Base-by-base conservation (phyloP, 2,329 filamentous ascomycete genomes). In the Hypomyces perniciosus region DNA sequence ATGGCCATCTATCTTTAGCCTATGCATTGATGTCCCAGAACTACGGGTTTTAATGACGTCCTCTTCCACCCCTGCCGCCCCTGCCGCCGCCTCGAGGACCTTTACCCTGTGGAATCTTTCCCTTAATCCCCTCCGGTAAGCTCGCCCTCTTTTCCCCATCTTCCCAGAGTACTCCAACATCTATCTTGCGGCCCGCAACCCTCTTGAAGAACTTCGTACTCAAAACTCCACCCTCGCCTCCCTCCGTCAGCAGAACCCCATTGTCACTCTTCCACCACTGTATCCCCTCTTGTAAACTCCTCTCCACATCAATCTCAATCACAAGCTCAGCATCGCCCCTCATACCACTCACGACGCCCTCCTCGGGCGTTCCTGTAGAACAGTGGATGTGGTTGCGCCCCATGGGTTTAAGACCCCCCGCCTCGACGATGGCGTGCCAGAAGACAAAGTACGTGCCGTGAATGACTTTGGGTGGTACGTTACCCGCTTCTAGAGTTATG, bases 401-500 rank as follows among this genome's bases (percentile, higher is more conserved):
- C 93, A 97, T 97, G 52, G 78, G 79, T 59, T 81, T 83, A 52
- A 99, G 71, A 0, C 92, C 91, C 4, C 91, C 91, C 0, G 79
- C 76, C n/a, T 76, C 75, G 8, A 90, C 68, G 54, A 99, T 97
- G 8, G 75, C 62, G 1, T 78, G 72, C 86, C 90, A 96, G 20
- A 86, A 86, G 10, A 80, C 79, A 60, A 91, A 88, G 64, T 90
- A 95, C 0, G 92, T 96, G 35, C 93, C 92, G 70, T 97, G 91
- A 3, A 97, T 81, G 3, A 90, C 88, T 0, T 77, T 74, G 0
- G 74, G 63, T 0, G 89, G 89, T 1, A 91, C 60, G 55, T 80
- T 80, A 27, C 62, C 77, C 6, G 65, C 69, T 4, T 52, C 46
- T 8, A 38, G 27, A 1, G 81, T 84, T 51, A 96, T 74, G 6